Conservation (phyloP, 2,329 filamentous ascomycete genomes). For the Fusarium vanettenii region DNA sequence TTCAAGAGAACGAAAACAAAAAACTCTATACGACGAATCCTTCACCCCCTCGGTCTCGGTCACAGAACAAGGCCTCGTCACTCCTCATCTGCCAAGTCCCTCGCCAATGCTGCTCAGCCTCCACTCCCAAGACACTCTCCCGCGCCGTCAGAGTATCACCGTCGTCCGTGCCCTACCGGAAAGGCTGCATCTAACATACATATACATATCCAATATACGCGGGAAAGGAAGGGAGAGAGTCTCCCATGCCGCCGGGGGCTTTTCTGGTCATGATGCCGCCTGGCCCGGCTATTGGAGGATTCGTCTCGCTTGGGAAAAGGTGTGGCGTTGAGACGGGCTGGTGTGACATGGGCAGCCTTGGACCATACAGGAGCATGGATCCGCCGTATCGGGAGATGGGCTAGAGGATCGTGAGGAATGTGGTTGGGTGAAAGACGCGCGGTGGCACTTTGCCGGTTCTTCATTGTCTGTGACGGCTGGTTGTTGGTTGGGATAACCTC, state of each 20-base stretch:
- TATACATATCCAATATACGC: neutral
- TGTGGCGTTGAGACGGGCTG: constrained; percentile 3
- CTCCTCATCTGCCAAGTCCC: constrained; percentile 5
- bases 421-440: neutral
- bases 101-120: constrained; percentile 9
- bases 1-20: neutral
- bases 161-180: neutral
- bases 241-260: neutral
- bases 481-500: constrained; percentile 6
- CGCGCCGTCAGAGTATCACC: neutral
- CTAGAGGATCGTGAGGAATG: neutral
- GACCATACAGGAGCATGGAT: neutral
- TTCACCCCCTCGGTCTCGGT: neutral
- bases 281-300: neutral
- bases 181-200: neutral
- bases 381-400: neutral
- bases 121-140: neutral
- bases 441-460: neutral
- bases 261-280: neutral
- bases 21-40: neutral
- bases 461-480: neutral
- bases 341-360: neutral
- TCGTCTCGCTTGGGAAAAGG: constrained; percentile 1
- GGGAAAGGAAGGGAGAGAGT: neutral
- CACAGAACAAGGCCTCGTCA: neutral